Evolutionary conservation across 73 alveolate genomes (phyloP).

Genomic region (Paramecium sexaurelia): DNA sequence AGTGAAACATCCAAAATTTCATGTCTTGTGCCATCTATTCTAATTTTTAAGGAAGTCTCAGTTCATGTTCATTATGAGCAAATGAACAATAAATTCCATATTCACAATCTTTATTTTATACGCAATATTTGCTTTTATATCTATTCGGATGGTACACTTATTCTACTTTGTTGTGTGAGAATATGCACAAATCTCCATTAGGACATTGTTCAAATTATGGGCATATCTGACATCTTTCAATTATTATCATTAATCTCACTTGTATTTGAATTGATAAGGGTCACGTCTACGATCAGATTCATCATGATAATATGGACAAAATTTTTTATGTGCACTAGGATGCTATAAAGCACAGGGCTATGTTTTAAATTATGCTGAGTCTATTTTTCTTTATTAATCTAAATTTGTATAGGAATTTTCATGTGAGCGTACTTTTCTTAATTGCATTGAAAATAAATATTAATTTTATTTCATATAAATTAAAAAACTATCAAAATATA

Average conservation of each 20-base stretch:
- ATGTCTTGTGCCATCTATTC: slow-evolving; percentile 63
- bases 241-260: slow-evolving; percentile 42
- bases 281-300: slow-evolving; percentile 78
- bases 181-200: slow-evolving; percentile 63
- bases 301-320: slow-evolving; percentile 80
- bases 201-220: slow-evolving; percentile 59
- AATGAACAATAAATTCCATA: slow-evolving; percentile 82
- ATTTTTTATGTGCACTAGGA: slow-evolving; percentile 63
- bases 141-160: slow-evolving; percentile 80
- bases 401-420: background rate
- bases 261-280: slow-evolving; percentile 62
- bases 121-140: slow-evolving; percentile 79
- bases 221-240: slow-evolving; percentile 61
- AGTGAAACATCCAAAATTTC: slow-evolving; percentile 75
- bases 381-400: background rate
- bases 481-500: background rate
- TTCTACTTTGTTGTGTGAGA: slow-evolving; percentile 81
- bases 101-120: slow-evolving; percentile 72
- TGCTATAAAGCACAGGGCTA: background rate
- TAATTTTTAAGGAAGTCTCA: slow-evolving; percentile 69
- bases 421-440: background rate
- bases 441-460: background rate
- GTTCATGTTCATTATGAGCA: slow-evolving; percentile 77
- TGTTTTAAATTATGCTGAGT: slow-evolving; percentile 51
- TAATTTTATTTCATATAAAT: background rate